Evolutionary conservation across 1,284 basidiomycete genomes (phyloP).

Genomic region (Pholiota adiposa): DNA sequence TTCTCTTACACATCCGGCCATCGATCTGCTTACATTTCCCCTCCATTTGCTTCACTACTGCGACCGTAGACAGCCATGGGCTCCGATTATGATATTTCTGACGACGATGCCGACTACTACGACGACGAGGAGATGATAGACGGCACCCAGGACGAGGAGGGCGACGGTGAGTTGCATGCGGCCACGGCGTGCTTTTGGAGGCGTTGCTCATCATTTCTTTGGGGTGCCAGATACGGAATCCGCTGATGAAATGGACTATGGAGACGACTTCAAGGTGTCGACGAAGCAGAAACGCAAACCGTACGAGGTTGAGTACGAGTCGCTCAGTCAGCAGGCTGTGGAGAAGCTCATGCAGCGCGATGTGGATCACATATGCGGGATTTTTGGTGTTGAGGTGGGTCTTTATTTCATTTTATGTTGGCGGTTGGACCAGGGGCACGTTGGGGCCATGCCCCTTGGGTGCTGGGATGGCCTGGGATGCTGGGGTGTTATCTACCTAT

Average conservation of each 20-base stretch:
- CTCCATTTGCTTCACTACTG: background rate
- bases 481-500: background rate
- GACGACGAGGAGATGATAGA: slow-evolving; percentile 75
- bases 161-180: slow-evolving; percentile 38
- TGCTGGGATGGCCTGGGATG: background rate
- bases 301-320: slow-evolving; percentile 80
- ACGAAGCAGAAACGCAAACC: slow-evolving; percentile 65
- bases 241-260: slow-evolving; percentile 66
- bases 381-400: slow-evolving; percentile 85
- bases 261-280: slow-evolving; percentile 62
- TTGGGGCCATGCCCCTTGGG: too few relatives aligned
- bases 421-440: background rate
- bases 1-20: slow-evolving; percentile 9
- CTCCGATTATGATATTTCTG: slow-evolving; percentile 76
- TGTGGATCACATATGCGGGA: slow-evolving; percentile 81
- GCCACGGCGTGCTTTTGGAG: slow-evolving; percentile 22
- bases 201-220: slow-evolving; percentile 4
- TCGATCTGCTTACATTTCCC: slow-evolving; percentile 2
- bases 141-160: slow-evolving; percentile 52
- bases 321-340: slow-evolving; percentile 75
- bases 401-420: background rate
- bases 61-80: slow-evolving; percentile 48
- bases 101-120: slow-evolving; percentile 68
- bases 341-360: slow-evolving; percentile 79
- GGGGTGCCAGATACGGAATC: slow-evolving; percentile 29